Conservation (phyloP, 495 filamentous ascomycete genomes). For the Penicillium angulare region DNA sequence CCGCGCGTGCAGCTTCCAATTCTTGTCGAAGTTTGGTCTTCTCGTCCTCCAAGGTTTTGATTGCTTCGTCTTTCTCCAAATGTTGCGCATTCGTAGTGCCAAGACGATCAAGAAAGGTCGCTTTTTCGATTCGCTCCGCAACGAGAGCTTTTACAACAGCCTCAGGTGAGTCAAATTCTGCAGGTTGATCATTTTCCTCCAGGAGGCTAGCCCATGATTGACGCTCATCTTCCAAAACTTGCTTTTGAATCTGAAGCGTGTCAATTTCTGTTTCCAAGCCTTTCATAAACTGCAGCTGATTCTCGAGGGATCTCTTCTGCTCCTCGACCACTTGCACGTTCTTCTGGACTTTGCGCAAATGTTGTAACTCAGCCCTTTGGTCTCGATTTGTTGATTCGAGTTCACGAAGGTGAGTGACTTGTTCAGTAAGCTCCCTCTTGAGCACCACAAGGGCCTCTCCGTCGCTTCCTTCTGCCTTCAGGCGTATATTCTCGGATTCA, state of each 20-base stretch:
- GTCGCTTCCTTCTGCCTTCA: constrained; percentile 84
- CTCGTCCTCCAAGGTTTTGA: constrained; percentile 69
- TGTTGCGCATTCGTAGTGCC: constrained; percentile 79
- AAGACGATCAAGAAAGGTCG: constrained; percentile 70
- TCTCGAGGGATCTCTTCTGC: constrained; percentile 83
- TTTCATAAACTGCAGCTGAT: constrained; percentile 71
- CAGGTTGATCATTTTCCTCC: constrained; percentile 58
- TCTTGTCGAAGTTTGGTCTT: constrained; percentile 58
- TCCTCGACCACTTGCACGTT: constrained; percentile 94
- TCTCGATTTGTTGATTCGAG: constrained; percentile 79
- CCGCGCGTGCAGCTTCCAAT: constrained; percentile 63
- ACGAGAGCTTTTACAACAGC: constrained; percentile 80
- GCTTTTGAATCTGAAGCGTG: constrained; percentile 76
- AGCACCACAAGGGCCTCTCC: constrained; percentile 77
- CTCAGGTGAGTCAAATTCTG: constrained; percentile 85
- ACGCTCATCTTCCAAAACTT: constrained; percentile 84
- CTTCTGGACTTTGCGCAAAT: constrained; percentile 73
- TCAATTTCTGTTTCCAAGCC: constrained; percentile 70
- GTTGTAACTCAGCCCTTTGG: constrained; percentile 75
- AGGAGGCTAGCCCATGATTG: constrained; percentile 85
- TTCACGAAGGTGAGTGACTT: constrained; percentile 82
- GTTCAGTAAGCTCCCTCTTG: constrained; percentile 82
- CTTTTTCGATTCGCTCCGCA: constrained; percentile 76
- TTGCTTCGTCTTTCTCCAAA: constrained; percentile 72
- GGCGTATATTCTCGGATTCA: constrained; percentile 75